Percentiles rank a stretch among this genome's conserved stretches.
These are phyloP conservation scores for Hibiscus syriacus DNA, from an alignment of 345 rosid species.

Conservation along the genomic window DNA sequence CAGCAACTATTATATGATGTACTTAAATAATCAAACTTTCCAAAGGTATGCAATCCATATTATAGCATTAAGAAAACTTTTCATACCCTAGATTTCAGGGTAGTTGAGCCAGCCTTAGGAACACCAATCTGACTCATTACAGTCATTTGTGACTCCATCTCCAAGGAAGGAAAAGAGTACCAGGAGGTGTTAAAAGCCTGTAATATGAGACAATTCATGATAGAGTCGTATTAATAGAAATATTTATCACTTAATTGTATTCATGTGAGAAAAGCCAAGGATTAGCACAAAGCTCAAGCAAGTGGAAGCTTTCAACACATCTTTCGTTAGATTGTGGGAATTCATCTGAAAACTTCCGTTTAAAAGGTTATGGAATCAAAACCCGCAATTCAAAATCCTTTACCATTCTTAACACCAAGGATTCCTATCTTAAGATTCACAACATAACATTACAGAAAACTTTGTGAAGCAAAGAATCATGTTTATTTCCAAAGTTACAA, in stretches of 20 bases:
- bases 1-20: slow-evolving; percentile 3
- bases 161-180: slow-evolving; percentile 95
- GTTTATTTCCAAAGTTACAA: background rate
- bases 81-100: slow-evolving; percentile 78
- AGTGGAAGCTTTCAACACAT: background rate
- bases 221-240: background rate
- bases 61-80: background rate
- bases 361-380: background rate
- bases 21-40: background rate
- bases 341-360: background rate
- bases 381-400: background rate
- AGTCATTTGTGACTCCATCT: slow-evolving; percentile 79
- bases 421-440: background rate
- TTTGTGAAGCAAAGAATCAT: background rate
- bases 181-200: slow-evolving; percentile 98
- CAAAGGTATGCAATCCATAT: slow-evolving; percentile 4
- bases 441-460: background rate
- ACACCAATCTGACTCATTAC: slow-evolving; percentile 61
- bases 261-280: background rate
- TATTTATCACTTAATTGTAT: background rate
- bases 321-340: background rate
- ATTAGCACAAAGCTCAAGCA: background rate
- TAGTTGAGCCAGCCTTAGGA: slow-evolving; percentile 54
- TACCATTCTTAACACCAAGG: background rate
- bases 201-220: slow-evolving; percentile 8